Base-by-base conservation (phyloP, 225 moss, liverwort and hornwort genomes). In the Pseudisothecium myosuroides region DNA sequence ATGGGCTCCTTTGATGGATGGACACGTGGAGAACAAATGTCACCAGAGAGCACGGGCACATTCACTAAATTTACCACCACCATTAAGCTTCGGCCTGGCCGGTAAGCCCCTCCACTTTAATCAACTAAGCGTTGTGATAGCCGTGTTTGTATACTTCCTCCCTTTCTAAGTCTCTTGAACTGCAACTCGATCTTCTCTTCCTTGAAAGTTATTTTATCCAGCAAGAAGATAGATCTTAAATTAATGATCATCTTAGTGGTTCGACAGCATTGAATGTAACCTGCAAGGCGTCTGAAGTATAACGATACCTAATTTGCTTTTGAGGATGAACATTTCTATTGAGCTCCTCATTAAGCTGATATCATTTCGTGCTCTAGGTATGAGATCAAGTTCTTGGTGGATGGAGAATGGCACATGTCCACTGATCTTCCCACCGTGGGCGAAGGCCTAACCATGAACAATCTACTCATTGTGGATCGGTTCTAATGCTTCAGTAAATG, bases 331-430 rank as follows among this genome's bases (percentile, higher is more conserved):
- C 50, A 67, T 72, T 45, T 75, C 28, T 37, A 28, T 45, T 59
- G 31, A 66, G 47, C 19, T 60, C 55, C 71, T 64, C 50, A 45
- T 69, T 67, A 49, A 82, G 60, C 89, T 89, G 75, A 83, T 58
- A 45, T 69, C 39, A 15, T 43, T 89, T 82, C 32, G n/a, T 82
- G 87, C 62, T 84, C 66, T 88, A 96, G 97, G 89, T 97, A 97
- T 63, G 95, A 97, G 89, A 88, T 97, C 74, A 97, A 97, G 86
- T 97, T 97, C 84, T 81, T 93, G 90, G 96, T 97, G 84, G 97
- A 96, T 92, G 95, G 95, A 85, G 94, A 91, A 77, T 97, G 97
- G 97, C 92, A 90, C 39, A 65, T 95, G 59, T 97, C 95, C 78
- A 84, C 94, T 47, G 92, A 94, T 80, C 89, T 97, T 82, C 96